Evolutionary conservation across 2,329 filamentous ascomycete genomes (phyloP).

Genomic region (Fusarium sacchari): DNA sequence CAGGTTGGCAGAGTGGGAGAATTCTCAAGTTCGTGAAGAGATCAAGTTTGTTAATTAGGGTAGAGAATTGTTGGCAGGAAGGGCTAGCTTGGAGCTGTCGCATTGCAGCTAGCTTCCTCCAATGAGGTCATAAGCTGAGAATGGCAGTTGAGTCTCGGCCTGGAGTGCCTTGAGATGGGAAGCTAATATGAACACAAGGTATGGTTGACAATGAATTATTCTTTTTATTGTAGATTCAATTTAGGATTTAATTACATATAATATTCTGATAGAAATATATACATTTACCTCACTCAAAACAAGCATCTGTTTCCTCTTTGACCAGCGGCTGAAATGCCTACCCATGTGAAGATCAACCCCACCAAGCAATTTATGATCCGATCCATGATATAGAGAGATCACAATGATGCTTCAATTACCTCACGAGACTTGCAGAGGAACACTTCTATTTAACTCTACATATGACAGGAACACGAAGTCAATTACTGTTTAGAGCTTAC

Average conservation of each 20-base stretch:
- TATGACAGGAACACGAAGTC: background rate
- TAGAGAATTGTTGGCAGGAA: slow-evolving; percentile 1
- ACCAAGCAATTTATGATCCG: background rate
- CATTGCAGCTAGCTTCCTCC: slow-evolving; percentile 13
- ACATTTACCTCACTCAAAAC: background rate
- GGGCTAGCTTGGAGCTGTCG: slow-evolving; percentile 13
- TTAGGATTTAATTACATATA: too few relatives aligned
- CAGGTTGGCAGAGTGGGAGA: background rate
- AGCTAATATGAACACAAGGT: background rate
- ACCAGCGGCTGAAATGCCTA: background rate
- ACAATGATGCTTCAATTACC: background rate
- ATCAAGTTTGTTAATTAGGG: background rate
- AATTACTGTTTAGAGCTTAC: background rate
- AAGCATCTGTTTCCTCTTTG: too few relatives aligned
- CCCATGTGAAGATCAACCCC: slow-evolving; percentile 30
- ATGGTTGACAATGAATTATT: background rate
- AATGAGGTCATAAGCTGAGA: slow-evolving; percentile 15
- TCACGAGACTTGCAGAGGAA: background rate
- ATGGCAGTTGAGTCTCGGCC: background rate
- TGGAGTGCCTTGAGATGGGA: background rate
- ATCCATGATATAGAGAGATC: background rate
- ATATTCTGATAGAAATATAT: background rate
- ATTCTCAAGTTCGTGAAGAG: background rate
- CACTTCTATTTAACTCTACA: background rate
- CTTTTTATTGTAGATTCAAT: background rate